Base-by-base conservation (phyloP, 495 filamentous ascomycete genomes). In the Xylaria sp. region DNA sequence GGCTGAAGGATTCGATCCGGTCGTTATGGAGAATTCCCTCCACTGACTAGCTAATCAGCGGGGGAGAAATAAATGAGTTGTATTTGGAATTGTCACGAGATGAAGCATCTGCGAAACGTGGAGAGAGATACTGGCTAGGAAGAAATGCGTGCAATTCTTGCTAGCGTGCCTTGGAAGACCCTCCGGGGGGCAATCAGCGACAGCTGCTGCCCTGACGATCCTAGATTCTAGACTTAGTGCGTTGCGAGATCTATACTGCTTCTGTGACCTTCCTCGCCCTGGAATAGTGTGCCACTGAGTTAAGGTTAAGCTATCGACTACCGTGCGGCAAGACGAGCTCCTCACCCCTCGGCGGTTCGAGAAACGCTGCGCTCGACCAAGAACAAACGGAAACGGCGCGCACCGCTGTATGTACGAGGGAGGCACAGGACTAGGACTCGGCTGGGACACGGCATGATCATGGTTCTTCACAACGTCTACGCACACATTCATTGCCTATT, bases 51-150 rank as follows among this genome's bases (percentile, higher is more conserved):
- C 67, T 61, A 61, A 69, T 62, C 33, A 69, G 31, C n/a, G 43
- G 67, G 21, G 33, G 26, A 19, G 24, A 37, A 8, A 58, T 4
- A 21, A 35, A 21, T 9, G 57, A 46, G 33, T 15, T 1, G 46
- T 70, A 70, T 69, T 69, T 69, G 67, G 57, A 69, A 69, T 69
- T 61, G 43, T 61, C 12, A 57, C 24, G 55, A 62, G 55, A 41
- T 61, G 57, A 62, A 69, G 67, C 52, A 69, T 4, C 67, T 43
- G 5, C 68, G 48, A 70, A 70, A 70, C 68, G 68, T 70, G 68
- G 48, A 59, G 66, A 46, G 55, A 58, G 66, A 61, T 48, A 58
- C 53, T 50, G 64, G 46, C 48, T 43, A 29, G 64, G 64, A 24
- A 41, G 21, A 40, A 40, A 33, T 68, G 66, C 52, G 37, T 68